These are phyloP conservation scores for Beauveria scarabaeidicola DNA, from an alignment of 2,329 filamentous ascomycete species.

Conservation along the genomic window DNA sequence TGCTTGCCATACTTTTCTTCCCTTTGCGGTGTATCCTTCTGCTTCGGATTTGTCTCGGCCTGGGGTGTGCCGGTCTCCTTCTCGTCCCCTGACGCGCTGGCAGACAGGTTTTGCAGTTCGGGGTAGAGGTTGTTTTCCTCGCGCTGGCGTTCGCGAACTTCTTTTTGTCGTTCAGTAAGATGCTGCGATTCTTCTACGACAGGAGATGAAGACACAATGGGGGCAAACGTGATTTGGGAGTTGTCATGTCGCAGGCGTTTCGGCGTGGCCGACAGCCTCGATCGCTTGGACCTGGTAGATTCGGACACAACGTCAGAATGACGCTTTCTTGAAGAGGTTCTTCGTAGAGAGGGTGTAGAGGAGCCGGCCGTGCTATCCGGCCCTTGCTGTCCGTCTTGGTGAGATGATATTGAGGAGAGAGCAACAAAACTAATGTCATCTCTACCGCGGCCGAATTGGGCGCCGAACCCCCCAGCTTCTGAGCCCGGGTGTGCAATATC, in stretches of 20 bases:
- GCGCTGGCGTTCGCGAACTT: conserved; percentile 65
- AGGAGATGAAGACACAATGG: conserved; percentile 53
- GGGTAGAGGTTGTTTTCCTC: conserved; percentile 60
- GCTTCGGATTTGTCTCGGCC: conserved; percentile 18
- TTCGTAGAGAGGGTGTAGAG: conserved; percentile 14
- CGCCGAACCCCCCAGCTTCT: conserved; percentile 30
- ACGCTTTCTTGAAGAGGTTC: conserved; percentile 15
- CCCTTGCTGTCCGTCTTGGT: conserved; percentile 16
- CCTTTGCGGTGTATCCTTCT: conserved; percentile 38
- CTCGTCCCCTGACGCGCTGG: conserved; percentile 9
- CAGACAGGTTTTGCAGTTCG: conserved; percentile 38
- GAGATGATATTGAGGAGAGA: conserved; percentile 24
- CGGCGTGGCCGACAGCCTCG: conserved; percentile 31
- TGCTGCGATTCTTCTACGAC: conserved; percentile 56
- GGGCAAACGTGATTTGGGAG: conserved; percentile 71
- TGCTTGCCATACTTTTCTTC: conserved; percentile 39
- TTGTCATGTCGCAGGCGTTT: conserved; percentile 65
- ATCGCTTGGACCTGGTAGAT: not conserved
- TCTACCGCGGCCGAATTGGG: conserved; percentile 35
- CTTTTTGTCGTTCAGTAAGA: conserved; percentile 70
- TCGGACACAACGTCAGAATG: not conserved
- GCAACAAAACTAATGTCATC: conserved; percentile 33
- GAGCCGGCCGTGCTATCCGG: not conserved
- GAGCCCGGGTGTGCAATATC: conserved; percentile 39
- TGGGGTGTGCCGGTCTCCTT: not conserved